Percentiles rank a stretch among this genome's conserved stretches.
Conservation (phyloP, 495 filamentous ascomycete genomes). For the Pyrenula massariospora region DNA sequence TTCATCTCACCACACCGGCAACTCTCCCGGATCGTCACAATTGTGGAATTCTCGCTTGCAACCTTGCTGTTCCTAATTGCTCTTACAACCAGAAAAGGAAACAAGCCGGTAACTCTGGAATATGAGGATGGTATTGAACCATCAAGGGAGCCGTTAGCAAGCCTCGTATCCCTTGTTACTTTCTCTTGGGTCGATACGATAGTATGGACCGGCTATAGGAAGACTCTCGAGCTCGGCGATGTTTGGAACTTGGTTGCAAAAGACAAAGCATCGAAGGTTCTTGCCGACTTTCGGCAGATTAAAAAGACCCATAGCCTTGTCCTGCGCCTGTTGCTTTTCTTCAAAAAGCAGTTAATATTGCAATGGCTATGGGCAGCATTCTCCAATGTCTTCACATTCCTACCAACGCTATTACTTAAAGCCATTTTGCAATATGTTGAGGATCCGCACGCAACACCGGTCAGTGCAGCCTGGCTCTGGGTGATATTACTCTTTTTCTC, state of each 20-base stretch:
- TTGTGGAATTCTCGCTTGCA: constrained; percentile 61
- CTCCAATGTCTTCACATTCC: constrained; percentile 72
- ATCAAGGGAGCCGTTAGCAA: constrained; percentile 72
- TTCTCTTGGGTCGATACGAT: constrained; percentile 88
- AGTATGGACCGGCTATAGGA: constrained; percentile 81
- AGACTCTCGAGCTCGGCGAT: constrained; percentile 67
- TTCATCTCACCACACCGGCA: constrained; percentile 65
- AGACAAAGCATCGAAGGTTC: constrained; percentile 71
- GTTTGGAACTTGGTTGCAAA: constrained; percentile 87
- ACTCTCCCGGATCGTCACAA: constrained; percentile 46
- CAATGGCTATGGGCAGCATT: constrained; percentile 74
- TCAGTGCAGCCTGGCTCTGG: constrained; percentile 91
- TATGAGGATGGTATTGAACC: constrained; percentile 81
- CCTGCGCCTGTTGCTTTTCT: constrained; percentile 74
- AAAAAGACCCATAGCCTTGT: constrained; percentile 75
- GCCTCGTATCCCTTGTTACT: constrained; percentile 73
- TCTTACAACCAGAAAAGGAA: constrained; percentile 77
- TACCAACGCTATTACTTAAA: constrained; percentile 80
- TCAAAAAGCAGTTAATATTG: constrained; percentile 60
- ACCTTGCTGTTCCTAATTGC: constrained; percentile 63
- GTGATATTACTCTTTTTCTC: constrained; percentile 81
- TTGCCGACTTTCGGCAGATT: constrained; percentile 71
- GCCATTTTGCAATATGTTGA: constrained; percentile 91
- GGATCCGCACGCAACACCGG: constrained; percentile 61
- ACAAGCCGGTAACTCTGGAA: constrained; percentile 76